phyloP scores from a whole-genome alignment of 2,329 filamentous ascomycete species.

The Dryadomyces quercivorus region DNA sequence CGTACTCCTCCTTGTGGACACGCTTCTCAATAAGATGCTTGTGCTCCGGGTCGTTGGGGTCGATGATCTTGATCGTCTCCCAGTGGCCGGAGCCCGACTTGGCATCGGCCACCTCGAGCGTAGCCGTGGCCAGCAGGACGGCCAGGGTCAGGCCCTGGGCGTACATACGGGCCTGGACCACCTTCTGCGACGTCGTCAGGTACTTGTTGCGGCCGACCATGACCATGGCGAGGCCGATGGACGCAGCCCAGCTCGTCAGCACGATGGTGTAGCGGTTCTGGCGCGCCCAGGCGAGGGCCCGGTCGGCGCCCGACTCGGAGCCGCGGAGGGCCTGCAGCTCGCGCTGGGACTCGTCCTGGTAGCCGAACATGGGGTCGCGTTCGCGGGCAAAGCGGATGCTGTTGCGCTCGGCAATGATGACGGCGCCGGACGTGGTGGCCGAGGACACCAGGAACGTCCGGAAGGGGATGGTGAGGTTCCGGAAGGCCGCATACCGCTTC shows the following conservation, averaged over 20 bases:
- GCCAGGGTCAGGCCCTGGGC: constrained; percentile 80
- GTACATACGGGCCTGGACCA: constrained; percentile 90
- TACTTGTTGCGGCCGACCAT: constrained; percentile 69
- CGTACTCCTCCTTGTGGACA: constrained; percentile 76
- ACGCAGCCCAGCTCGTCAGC: constrained; percentile 66
- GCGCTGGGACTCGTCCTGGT: constrained; percentile 51
- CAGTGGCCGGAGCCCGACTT: constrained; percentile 64
- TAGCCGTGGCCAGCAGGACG: constrained; percentile 70
- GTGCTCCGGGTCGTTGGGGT: constrained; percentile 72
- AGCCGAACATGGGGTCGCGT: constrained; percentile 55
- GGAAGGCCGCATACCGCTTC: constrained; percentile 64
- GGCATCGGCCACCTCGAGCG: constrained; percentile 69
- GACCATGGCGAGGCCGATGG: constrained; percentile 62
- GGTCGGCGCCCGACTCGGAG: constrained; percentile 45
- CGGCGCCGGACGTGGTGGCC: constrained; percentile 70
- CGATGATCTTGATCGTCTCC: constrained; percentile 73
- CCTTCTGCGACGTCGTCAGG: constrained; percentile 66
- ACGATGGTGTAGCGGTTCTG: constrained; percentile 82
- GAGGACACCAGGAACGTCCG: constrained; percentile 82
- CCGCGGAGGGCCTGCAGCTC: constrained; percentile 39
- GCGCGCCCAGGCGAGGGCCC: constrained; percentile 59
- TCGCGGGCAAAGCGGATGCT: constrained; percentile 52
- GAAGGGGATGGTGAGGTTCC: constrained; percentile 75
- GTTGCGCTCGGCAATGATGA: constrained; percentile 72
- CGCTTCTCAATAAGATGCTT: constrained; percentile 76